Conservation (phyloP, 768 basidiomycete species). For the Leucocoprinus sp. region DNA sequence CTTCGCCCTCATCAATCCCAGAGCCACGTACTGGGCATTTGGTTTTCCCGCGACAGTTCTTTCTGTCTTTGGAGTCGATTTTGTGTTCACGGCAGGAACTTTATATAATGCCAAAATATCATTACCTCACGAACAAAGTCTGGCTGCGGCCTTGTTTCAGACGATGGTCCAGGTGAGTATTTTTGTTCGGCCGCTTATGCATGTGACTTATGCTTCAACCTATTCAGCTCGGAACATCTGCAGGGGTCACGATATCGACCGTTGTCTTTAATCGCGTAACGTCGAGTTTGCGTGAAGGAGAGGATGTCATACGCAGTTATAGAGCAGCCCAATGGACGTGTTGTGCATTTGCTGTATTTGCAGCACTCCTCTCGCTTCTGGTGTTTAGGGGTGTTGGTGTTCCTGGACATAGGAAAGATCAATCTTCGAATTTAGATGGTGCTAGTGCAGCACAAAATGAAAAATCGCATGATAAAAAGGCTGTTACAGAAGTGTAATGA, state of each 20-base stretch:
- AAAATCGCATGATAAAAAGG: background rate
- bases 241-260: slow-evolving; percentile 65
- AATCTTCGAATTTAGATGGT: background rate
- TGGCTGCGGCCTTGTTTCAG: slow-evolving; percentile 70
- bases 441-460: background rate
- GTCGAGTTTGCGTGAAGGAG: slow-evolving; percentile 17
- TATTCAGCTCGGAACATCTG: slow-evolving; percentile 52
- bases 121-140: slow-evolving; percentile 61
- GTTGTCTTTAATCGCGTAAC: slow-evolving; percentile 58
- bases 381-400: slow-evolving; percentile 25
- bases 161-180: slow-evolving; percentile 60
- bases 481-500: background rate
- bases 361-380: slow-evolving; percentile 27
- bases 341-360: slow-evolving; percentile 53
- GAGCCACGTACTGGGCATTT: slow-evolving; percentile 62
- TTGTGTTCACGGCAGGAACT: slow-evolving; percentile 66
- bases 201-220: background rate
- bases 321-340: slow-evolving; percentile 56
- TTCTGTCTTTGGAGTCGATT: slow-evolving; percentile 69
- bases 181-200: background rate
- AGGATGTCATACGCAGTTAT: slow-evolving; percentile 44
- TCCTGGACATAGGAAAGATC: slow-evolving; percentile 15
- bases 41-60: slow-evolving; percentile 62
- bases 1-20: slow-evolving; percentile 58
- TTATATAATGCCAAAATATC: slow-evolving; percentile 67